These are phyloP conservation scores for Neonothopanus nambi DNA, from an alignment of 1,284 basidiomycete species.

Conservation along the genomic window DNA sequence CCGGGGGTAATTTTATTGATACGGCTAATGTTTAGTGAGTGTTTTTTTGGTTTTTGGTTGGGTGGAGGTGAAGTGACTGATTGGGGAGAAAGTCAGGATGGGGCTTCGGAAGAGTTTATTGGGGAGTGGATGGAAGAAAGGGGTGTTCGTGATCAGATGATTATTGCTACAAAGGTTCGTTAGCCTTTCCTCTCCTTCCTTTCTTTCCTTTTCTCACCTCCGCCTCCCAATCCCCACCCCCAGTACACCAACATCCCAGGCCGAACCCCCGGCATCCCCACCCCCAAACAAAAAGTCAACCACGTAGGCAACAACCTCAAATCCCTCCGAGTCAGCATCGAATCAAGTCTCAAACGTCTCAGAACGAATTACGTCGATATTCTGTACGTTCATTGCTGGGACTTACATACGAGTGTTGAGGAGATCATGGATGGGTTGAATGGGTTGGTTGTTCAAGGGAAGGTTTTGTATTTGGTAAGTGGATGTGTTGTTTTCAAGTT, in stretches of 20 bases:
- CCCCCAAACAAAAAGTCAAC: slow-evolving; percentile 7
- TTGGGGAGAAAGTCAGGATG: slow-evolving; percentile 5
- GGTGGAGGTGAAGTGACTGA: background rate
- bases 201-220: no score
- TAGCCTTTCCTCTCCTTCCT: no score
- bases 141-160: slow-evolving; percentile 9
- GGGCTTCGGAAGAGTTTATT: slow-evolving; percentile 10
- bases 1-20: slow-evolving; percentile 12
- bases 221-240: no score
- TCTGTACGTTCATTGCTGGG: slow-evolving; percentile 21
- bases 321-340: background rate
- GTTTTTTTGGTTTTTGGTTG: background rate
- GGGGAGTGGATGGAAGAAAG: slow-evolving; percentile 13
- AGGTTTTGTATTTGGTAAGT: slow-evolving; percentile 11
- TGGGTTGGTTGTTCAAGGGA: slow-evolving; percentile 4
- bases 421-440: slow-evolving; percentile 17
- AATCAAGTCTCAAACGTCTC: slow-evolving; percentile 7
- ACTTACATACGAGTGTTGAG: slow-evolving; percentile 14
- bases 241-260: slow-evolving; percentile 11
- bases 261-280: background rate
- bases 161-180: slow-evolving; percentile 10
- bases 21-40: slow-evolving; percentile 13
- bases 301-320: slow-evolving; percentile 9
- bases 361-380: slow-evolving; percentile 10
- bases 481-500: background rate